Percentiles rank a stretch among this genome's conserved stretches.
Evolutionary conservation across 108 stramenopile genomes (phyloP).

Genomic region (Cylindrotheca fusiformis): DNA sequence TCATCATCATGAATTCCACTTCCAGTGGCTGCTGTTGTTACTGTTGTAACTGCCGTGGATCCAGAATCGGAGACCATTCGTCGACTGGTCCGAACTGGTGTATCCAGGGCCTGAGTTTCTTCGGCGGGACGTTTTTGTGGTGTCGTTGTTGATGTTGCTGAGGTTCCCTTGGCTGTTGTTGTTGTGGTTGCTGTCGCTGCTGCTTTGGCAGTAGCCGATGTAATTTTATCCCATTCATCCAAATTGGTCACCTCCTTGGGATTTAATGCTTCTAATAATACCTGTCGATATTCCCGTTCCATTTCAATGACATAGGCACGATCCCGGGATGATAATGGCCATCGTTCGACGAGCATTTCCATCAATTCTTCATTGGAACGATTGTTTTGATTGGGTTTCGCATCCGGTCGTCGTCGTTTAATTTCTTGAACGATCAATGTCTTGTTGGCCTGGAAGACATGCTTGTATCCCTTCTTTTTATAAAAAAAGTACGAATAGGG

Average conservation of each 20-base stretch:
- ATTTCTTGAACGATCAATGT: not conserved
- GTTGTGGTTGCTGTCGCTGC: not conserved
- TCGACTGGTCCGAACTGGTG: too few species aligned
- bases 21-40: too few species aligned
- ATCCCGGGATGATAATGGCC: not conserved
- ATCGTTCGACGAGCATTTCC: not conserved
- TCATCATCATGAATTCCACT: too few species aligned
- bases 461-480: conserved; percentile 1
- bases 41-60: too few species aligned
- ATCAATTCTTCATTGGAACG: not conserved
- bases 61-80: too few species aligned
- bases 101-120: too few species aligned
- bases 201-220: not conserved
- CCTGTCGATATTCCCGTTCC: not conserved
- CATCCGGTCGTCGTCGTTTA: not conserved
- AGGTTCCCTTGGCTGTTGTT: not conserved
- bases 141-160: too few species aligned
- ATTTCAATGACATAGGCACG: not conserved
- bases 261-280: not conserved
- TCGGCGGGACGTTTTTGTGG: too few species aligned
- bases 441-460: not conserved
- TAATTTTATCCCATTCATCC: not conserved
- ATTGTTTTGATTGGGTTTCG: not conserved
- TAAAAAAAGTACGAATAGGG: not conserved
- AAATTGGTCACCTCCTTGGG: not conserved